Percentiles rank a stretch among this genome's conserved stretches.
phyloP scores from a whole-genome alignment of 2,329 filamentous ascomycete genomes.

The Neophaeococcomyces aloes region DNA sequence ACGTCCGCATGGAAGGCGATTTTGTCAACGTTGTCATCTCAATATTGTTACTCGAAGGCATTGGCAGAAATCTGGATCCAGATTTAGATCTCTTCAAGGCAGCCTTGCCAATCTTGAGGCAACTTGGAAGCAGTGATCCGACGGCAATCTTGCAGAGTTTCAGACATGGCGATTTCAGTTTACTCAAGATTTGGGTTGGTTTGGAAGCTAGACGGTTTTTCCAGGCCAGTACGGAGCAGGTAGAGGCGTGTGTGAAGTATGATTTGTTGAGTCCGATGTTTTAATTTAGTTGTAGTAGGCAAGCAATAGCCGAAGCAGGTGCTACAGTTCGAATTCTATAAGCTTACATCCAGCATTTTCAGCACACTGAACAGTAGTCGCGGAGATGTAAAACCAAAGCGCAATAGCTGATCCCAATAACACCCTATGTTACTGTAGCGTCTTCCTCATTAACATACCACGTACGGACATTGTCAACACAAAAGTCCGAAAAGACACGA shows the following conservation, averaged over 20 bases:
- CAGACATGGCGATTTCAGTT: constrained; percentile 64
- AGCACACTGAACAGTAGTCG: too few relatives aligned
- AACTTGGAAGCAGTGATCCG: constrained; percentile 65
- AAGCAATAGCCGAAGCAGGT: too few relatives aligned
- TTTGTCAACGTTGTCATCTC: constrained; percentile 98
- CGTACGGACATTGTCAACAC: too few relatives aligned
- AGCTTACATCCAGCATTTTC: too few relatives aligned
- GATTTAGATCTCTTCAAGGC: constrained; percentile 76
- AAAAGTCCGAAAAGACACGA: too few relatives aligned
- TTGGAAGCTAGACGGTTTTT: constrained; percentile 81
- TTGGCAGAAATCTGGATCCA: constrained; percentile 77
- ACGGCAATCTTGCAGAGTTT: constrained; percentile 53
- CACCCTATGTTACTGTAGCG: too few relatives aligned
- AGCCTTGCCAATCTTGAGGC: constrained; percentile 78
- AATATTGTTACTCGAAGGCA: constrained; percentile 85
- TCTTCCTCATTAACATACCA: too few relatives aligned
- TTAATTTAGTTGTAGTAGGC: background rate
- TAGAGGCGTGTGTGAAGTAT: constrained; percentile 82
- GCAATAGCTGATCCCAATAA: too few relatives aligned
- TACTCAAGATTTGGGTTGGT: constrained; percentile 85
- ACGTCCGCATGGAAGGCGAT: constrained; percentile 89
- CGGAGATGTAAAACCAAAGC: too few relatives aligned
- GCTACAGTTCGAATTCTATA: too few relatives aligned
- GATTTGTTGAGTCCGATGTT: constrained; percentile 9
- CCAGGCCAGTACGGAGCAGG: constrained; percentile 80